A percentile compares a stretch with the other conserved stretches of the same genome.
Evolutionary conservation across 805 yeast genomes (phyloP).

Genomic region (Ogataea zsoltii): DNA sequence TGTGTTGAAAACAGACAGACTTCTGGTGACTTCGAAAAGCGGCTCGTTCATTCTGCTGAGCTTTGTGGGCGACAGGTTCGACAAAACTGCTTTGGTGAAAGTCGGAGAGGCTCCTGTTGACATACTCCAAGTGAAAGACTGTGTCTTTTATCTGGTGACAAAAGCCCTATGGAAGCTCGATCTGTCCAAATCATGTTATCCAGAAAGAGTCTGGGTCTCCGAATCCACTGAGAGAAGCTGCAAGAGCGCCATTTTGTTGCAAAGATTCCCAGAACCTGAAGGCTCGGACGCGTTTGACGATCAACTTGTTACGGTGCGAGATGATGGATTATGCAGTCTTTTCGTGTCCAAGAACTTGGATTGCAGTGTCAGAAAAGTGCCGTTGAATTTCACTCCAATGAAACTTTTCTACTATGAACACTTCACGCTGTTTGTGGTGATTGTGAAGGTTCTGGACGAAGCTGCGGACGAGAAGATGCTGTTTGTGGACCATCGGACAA

Average conservation of each 20-base stretch:
- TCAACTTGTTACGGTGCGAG: conserved; percentile 31
- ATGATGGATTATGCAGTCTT: conserved; percentile 35
- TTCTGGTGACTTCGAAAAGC: conserved; percentile 26
- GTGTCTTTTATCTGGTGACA: conserved; percentile 20
- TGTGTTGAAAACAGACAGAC: background rate
- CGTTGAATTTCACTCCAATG: conserved; percentile 29
- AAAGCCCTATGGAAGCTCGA: conserved; percentile 32
- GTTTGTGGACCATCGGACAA: conserved; percentile 28
- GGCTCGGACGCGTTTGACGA: conserved; percentile 13
- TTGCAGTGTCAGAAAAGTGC: conserved; percentile 26
- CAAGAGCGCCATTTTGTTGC: conserved; percentile 15
- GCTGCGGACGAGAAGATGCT: conserved; percentile 16
- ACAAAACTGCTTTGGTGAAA: conserved; percentile 2
- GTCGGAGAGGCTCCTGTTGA: conserved; percentile 25
- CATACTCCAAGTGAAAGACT: conserved; percentile 9
- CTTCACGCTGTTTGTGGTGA: conserved; percentile 23
- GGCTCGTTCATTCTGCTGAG: conserved; percentile 20
- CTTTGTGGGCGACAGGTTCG: background rate
- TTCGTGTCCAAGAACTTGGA: conserved; percentile 15
- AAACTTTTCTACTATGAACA: conserved; percentile 28
- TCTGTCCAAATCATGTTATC: conserved; percentile 22
- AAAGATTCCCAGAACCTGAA: background rate
- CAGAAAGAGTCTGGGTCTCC: conserved; percentile 28
- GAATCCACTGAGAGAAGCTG: conserved; percentile 27
- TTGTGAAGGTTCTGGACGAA: conserved; percentile 11